phyloP scores from a whole-genome alignment of 2,329 filamentous ascomycete species.

The Penicillium sp. region DNA sequence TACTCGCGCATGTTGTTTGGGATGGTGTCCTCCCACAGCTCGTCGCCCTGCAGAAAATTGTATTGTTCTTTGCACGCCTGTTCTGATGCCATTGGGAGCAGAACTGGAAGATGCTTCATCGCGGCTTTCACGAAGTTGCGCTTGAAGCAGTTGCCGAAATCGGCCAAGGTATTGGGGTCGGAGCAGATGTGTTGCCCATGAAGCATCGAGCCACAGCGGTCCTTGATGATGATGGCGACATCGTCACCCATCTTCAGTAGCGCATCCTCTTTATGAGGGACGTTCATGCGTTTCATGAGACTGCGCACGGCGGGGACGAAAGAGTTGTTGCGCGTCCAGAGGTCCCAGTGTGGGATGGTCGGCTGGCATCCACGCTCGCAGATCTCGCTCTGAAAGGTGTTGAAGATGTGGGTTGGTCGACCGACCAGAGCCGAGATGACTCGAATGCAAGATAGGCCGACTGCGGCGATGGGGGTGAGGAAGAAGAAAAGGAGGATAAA shows the following conservation, averaged over 20 bases:
- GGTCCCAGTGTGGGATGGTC: constrained; percentile 36
- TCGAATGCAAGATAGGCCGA: constrained; percentile 69
- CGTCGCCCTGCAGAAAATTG: constrained; percentile 29
- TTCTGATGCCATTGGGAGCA: constrained; percentile 34
- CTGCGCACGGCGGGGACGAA: constrained; percentile 37
- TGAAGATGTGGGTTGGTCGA: constrained; percentile 31
- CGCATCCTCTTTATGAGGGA: constrained; percentile 30
- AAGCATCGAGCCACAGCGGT: constrained; percentile 30
- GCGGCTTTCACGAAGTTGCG: constrained; percentile 33
- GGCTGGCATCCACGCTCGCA: constrained; percentile 35
- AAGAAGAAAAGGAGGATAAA: constrained; percentile 20
- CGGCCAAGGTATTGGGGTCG: constrained; percentile 31
- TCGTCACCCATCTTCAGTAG: constrained; percentile 36
- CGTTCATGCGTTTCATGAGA: constrained; percentile 30
- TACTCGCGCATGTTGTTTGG: constrained; percentile 37
- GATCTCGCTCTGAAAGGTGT: constrained; percentile 36
- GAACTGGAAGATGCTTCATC: constrained; percentile 27
- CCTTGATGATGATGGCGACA: constrained; percentile 35
- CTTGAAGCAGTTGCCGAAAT: constrained; percentile 37
- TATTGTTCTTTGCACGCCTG: constrained; percentile 32
- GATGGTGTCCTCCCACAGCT: constrained; percentile 35
- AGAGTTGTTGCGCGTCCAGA: constrained; percentile 38
- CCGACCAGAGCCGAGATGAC: constrained; percentile 69
- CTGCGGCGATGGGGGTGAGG: constrained; percentile 20
- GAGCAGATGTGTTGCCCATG: constrained; percentile 34